These are phyloP conservation scores for Zygoascus sp. DNA, from an alignment of 1,139 yeast species.

Conservation along the genomic window DNA sequence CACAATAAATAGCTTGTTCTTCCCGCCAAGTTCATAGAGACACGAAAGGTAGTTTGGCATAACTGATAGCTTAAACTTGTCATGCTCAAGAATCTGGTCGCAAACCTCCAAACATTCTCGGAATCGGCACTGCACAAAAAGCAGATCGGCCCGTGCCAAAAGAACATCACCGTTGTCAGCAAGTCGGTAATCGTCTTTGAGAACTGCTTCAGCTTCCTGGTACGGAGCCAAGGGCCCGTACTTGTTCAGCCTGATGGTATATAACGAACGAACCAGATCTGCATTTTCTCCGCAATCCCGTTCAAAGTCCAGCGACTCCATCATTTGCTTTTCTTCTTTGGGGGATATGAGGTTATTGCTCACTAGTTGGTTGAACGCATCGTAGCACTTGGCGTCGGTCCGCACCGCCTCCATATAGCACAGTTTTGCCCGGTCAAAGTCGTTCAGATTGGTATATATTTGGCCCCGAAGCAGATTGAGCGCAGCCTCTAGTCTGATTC, in stretches of 20 bases:
- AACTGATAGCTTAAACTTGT: constrained; percentile 62
- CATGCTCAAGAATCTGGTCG: constrained; percentile 54
- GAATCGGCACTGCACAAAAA: constrained; percentile 75
- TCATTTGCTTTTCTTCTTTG: constrained; percentile 75
- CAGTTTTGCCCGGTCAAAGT: constrained; percentile 81
- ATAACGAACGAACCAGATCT: constrained; percentile 70
- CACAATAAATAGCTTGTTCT: constrained; percentile 70
- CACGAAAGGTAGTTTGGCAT: constrained; percentile 82
- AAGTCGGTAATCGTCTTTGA: constrained; percentile 68
- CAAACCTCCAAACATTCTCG: constrained; percentile 72
- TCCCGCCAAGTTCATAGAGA: constrained; percentile 77
- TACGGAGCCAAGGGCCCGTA: constrained; percentile 58
- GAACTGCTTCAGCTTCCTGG: constrained; percentile 60
- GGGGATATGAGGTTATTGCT: constrained; percentile 76
- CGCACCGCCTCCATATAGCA: constrained; percentile 82
- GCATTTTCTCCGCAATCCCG: constrained; percentile 68
- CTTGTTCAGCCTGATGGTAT: constrained; percentile 72
- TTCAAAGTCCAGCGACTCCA: constrained; percentile 62
- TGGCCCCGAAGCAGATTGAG: constrained; percentile 83
- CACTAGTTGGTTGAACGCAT: constrained; percentile 81
- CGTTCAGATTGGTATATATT: constrained; percentile 77
- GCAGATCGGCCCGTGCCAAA: constrained; percentile 63
- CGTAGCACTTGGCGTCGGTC: constrained; percentile 89
- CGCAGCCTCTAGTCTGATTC: constrained; percentile 80
- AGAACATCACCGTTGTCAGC: constrained; percentile 66